Evolutionary conservation across 2,329 filamentous ascomycete species (phyloP), one percentile per base, ranked within the genome.

Genomic region (Tolypocladium ophioglossoides): DNA sequence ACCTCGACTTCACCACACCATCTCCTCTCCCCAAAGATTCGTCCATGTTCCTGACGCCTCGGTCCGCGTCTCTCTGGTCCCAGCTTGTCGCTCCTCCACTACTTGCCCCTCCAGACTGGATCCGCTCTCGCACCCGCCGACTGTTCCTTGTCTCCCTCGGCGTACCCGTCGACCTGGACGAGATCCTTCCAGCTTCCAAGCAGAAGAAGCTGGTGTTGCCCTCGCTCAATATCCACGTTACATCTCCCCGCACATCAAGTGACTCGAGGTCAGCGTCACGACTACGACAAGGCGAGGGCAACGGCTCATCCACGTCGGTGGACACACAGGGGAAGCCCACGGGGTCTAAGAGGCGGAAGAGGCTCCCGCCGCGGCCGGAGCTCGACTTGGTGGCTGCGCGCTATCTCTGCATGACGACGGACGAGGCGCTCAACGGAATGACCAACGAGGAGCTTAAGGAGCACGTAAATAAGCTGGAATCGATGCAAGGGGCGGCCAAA

Each of bases 161-260:
- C 20, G 94, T 99, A 0, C 94, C 94, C 1, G 90, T 99, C 47
- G 94, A 99, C 64, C 79, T 99, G 0, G 94, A 99, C 70, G 94
- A 99, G 73, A 97, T 99, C 54, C 81, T 99, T 9, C 94, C 94
- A 0, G 91, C 92, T 0, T 95, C 89, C 14, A 97, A 97, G 71
- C 94, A 99, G 69, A 97, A 97, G 79, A 97, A 97, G 68, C 84
- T 99, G 20, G 81, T 99, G 5, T 79, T 99, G 1, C 94, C 94
- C 0, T 96, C 91, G 7, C 85, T 94, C 20, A 95, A 90, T 35
- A 83, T 91, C 37, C 78, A 72, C 51, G 78, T 70, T 57, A 77
- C 68, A 52, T 86, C 74, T 30, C 78, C 75, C 37, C 74, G 80
- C 41, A 78, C 74, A 20, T 84, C 82, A 4, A 74, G 72, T 30